A percentile compares a stretch with the other conserved stretches of the same genome.
phyloP scores from a whole-genome alignment of 108 stramenopile species.

The Skeletonema grethae region DNA sequence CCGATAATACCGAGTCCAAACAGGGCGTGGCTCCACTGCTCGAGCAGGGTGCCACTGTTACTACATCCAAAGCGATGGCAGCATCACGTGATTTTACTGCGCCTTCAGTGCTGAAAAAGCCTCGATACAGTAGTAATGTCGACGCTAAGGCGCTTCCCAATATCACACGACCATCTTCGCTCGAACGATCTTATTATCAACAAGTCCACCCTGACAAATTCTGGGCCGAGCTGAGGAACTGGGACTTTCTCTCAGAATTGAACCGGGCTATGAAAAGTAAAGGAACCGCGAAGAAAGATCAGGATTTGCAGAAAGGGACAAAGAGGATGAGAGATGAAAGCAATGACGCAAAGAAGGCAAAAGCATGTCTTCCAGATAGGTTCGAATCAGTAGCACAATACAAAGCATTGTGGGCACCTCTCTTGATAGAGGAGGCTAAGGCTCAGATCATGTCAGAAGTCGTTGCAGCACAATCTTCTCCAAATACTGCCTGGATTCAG shows the following conservation, averaged over 20 bases:
- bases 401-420: slow-evolving; percentile 50
- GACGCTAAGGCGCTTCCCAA: not conserved
- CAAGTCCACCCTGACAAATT: slow-evolving; percentile 45
- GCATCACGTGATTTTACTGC: not conserved
- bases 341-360: not conserved
- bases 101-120: not conserved
- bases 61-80: not conserved
- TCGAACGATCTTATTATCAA: slow-evolving; percentile 34
- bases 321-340: slow-evolving; percentile 19
- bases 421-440: slow-evolving; percentile 52
- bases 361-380: slow-evolving; percentile 34
- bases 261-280: slow-evolving; percentile 32
- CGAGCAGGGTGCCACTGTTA: not conserved
- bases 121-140: not conserved
- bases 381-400: slow-evolving; percentile 53
- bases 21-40: not conserved
- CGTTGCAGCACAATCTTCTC: slow-evolving; percentile 37
- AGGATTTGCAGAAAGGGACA: slow-evolving; percentile 2
- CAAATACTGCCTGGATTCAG: slow-evolving; percentile 27
- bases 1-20: not conserved
- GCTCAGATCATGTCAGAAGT: slow-evolving; percentile 55
- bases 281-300: slow-evolving; percentile 5
- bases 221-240: slow-evolving; percentile 33
- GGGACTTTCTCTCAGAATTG: slow-evolving; percentile 46
- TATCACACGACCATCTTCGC: slow-evolving; percentile 1